Percentiles rank a stretch among this genome's conserved stretches.
Evolutionary conservation across 116 monocot species (phyloP).

Genomic region (Iris pallida): DNA sequence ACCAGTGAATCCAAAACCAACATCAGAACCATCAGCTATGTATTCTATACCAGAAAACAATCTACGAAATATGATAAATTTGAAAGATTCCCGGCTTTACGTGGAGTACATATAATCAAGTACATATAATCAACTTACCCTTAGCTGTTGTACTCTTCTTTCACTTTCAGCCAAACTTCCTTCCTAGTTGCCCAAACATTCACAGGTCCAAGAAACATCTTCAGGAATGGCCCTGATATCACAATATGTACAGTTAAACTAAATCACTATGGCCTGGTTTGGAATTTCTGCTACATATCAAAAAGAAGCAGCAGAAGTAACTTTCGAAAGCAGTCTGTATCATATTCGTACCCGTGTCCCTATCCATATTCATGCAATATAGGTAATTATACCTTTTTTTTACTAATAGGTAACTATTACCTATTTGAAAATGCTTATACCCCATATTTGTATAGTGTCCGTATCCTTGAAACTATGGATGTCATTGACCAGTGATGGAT

Average conservation of each 20-base stretch:
- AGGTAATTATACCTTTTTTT: too few species aligned
- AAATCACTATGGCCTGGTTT: too few species aligned
- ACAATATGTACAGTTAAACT: background rate
- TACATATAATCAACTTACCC: slow-evolving; percentile 36
- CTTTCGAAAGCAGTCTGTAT: too few species aligned
- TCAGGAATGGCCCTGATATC: slow-evolving; percentile 58
- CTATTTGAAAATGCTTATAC: too few species aligned
- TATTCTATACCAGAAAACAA: background rate
- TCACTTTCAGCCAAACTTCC: slow-evolving; percentile 86
- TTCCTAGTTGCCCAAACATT: slow-evolving; percentile 74
- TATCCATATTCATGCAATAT: too few species aligned
- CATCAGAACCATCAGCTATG: background rate
- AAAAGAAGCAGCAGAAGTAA: too few species aligned
- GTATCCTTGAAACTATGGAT: too few species aligned
- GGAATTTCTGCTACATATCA: too few species aligned
- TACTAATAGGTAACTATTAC: too few species aligned
- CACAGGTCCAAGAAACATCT: slow-evolving; percentile 82
- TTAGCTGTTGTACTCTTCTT: slow-evolving; percentile 95
- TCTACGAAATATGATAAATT: background rate
- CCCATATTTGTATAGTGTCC: too few species aligned
- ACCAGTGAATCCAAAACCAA: background rate
- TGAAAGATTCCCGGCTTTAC: background rate
- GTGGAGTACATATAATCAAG: background rate
- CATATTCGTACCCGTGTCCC: too few species aligned
- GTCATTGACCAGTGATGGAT: too few species aligned